Percentiles rank a stretch among this genome's conserved stretches.
phyloP scores from a whole-genome alignment of 1,284 basidiomycete species.

The Boletus smithii region DNA sequence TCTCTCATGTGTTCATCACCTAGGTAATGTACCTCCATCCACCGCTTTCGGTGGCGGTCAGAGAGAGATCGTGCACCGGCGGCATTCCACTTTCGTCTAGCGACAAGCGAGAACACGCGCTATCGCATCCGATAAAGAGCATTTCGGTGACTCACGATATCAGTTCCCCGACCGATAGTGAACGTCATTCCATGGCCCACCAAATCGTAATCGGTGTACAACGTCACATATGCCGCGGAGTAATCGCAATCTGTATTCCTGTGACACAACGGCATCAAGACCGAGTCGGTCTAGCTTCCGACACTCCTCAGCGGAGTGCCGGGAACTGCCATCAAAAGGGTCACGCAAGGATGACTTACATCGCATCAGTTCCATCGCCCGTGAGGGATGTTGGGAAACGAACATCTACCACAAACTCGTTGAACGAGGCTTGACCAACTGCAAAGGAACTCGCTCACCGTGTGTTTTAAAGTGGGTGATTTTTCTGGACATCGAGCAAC shows the following conservation, averaged over 20 bases:
- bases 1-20: too few relatives aligned
- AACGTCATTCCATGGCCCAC: conserved; percentile 92
- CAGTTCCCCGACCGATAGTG: conserved; percentile 90
- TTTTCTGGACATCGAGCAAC: conserved; percentile 17
- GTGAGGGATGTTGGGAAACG: conserved; percentile 51
- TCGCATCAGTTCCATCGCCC: conserved; percentile 63
- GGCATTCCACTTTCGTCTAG: too few relatives aligned
- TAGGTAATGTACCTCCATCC: too few relatives aligned
- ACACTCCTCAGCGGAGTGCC: neutral
- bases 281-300: conserved; percentile 1
- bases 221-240: conserved; percentile 83
- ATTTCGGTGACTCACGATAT: conserved; percentile 77
- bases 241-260: conserved; percentile 95
- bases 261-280: neutral
- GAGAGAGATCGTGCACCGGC: too few relatives aligned
- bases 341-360: conserved; percentile 30
- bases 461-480: conserved; percentile 35
- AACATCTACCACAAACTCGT: conserved; percentile 15
- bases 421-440: neutral
- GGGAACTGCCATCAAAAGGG: too few relatives aligned
- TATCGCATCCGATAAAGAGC: too few relatives aligned
- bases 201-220: conserved; percentile 62
- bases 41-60: too few relatives aligned
- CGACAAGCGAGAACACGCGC: too few relatives aligned
- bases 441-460: conserved; percentile 12